Base-by-base conservation (phyloP, 768 basidiomycete species). In the Collybia sp. region DNA sequence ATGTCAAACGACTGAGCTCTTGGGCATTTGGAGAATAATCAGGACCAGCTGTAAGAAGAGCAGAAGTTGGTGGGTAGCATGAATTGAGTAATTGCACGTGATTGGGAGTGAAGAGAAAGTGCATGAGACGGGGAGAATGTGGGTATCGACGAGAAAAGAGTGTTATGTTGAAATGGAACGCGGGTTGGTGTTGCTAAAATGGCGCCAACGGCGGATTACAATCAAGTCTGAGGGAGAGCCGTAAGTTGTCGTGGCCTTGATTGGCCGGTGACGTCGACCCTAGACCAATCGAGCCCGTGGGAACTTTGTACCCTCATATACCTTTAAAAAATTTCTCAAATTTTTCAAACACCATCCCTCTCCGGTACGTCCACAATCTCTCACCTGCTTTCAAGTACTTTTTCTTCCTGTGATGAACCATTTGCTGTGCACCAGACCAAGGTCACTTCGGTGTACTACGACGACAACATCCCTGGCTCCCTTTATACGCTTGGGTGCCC, bases 31-130 rank as follows among this genome's bases (percentile, higher is more conserved):
- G 89, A 11, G 76, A 77, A 63, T 82, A 90, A 46, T 85, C 81
- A 42, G 91, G 85, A 31, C 80, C 88, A 16, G 88, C 75, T 13
- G 85, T 80, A 44, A 83, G 69, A 30, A 94, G 75, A 5, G 82
- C 73, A 43, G 90, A 83, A 36, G 82, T 69, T 6, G 88, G 79
- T 12, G 93, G 93, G 61, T 94, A 95, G 63, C 91, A 94, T 31
- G 89, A 81, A 45, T 81, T 80, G 60, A 94, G 79, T 50, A 93
- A 82, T 55, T 82, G 79, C 57, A 91, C 79, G 70, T 93, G 90
- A 69, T 86, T 81, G 51, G 90, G 83, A 46, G 85, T 84, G 68
- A 92, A 89, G 57, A 81, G 65, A 50, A 83, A 63, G 62, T 83
- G 80, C 86, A 90, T 88, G 41, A 42, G 30, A 36, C 25, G 15